Base-by-base conservation (phyloP, 257 asterid genomes). In the Jacaranda mimosifolia region DNA sequence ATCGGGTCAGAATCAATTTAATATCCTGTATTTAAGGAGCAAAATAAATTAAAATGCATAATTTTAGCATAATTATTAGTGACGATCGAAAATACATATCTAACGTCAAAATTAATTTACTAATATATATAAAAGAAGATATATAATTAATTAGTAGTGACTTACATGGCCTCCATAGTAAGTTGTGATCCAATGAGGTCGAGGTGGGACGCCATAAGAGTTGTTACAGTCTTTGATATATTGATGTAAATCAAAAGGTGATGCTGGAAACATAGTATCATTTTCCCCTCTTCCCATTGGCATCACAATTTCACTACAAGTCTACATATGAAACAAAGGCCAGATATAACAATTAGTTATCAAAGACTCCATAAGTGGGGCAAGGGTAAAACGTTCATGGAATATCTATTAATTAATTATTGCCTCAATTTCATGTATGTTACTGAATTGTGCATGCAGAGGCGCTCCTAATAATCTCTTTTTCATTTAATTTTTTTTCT, bases 131-230 rank as follows among this genome's bases (percentile, higher is more conserved):
- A 26, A 0, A 26, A 26, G 32, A 26, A 1, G 32, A 26, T n/a
- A 26, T 1, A 26, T 26, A 40, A 40, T 9, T 35, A 10, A 9
- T n/a, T n/a, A 43, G 48, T 3, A 17, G n/a, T 3, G 49, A 73
- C 81, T 63, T 83, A 91, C 96, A 66, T 85, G 87, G 68, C 91
- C 97, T 26, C 91, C 97, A 51, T 84, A 87, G 9, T 75, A 82
- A 65, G 85, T 82, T 19, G 88, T 84, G n/a, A 84, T 4, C 87
- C 82, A 87, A 62, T 87, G 87, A 45, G 91, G 87, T 17, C 91
- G 84, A 74, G 97, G 86, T 26, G 77, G n/a, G 11, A 90, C 83
- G 1, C 88, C 91, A 70, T 69, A 85, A 1, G 2, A 3, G 7
- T 19, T 9, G 3, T 63, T 32, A 56, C 93, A 90, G 0, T 38